Conservation (phyloP, 129 eudicot genomes). For the Pulicaria dysenterica region DNA sequence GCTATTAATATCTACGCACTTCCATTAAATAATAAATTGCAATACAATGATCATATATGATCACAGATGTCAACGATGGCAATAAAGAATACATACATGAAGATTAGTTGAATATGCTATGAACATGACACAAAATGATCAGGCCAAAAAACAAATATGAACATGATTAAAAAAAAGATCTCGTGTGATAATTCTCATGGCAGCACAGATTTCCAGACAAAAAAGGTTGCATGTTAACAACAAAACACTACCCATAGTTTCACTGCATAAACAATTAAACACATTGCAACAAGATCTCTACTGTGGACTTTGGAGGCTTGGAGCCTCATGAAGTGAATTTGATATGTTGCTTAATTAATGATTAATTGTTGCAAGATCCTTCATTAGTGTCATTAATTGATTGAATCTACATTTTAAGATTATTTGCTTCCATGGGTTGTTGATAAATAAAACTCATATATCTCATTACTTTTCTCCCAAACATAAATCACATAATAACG, state of each 20-base stretch:
- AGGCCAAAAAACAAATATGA: background rate
- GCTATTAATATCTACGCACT: background rate
- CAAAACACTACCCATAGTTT: background rate
- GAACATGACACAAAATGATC: background rate
- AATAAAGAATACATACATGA: slow-evolving; percentile 6
- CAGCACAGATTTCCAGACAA: background rate
- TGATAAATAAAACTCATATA: background rate
- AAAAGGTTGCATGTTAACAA: background rate
- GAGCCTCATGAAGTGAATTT: too few relatives aligned
- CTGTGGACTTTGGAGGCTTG: background rate
- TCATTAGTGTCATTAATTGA: background rate
- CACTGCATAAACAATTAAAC: slow-evolving; percentile 5
- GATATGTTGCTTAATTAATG: background rate
- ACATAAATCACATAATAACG: background rate
- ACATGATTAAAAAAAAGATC: background rate
- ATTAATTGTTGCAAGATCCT: background rate
- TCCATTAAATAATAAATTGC: background rate
- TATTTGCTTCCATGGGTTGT: background rate
- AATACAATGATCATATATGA: background rate
- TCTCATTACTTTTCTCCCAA: background rate
- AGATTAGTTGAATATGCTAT: background rate
- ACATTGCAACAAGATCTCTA: background rate
- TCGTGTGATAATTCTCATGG: background rate
- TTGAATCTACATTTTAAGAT: background rate
- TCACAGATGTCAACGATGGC: background rate